These are phyloP conservation scores for Aspergillus sp. DNA, from an alignment of 2,329 filamentous ascomycete genomes.

Conservation along the genomic window DNA sequence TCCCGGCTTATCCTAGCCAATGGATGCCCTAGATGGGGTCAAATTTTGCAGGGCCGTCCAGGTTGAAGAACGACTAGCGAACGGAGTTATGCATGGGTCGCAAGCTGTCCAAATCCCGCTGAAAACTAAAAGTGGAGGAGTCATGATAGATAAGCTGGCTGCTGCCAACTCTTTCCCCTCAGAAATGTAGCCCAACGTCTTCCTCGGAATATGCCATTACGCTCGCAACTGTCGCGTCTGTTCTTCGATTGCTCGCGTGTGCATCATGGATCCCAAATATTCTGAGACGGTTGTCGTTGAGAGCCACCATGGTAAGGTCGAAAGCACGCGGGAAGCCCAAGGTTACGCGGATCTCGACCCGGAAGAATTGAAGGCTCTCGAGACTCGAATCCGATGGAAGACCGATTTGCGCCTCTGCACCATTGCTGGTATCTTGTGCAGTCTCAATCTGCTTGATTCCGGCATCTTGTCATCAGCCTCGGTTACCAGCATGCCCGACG, in stretches of 20 bases:
- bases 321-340: not conserved
- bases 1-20: not conserved
- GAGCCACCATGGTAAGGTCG: not conserved
- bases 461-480: slow-evolving; percentile 70
- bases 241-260: not conserved
- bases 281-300: slow-evolving; percentile 1
- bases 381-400: slow-evolving; percentile 59
- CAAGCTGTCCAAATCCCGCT: not conserved
- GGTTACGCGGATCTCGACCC: slow-evolving; percentile 1
- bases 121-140: not conserved
- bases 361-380: slow-evolving; percentile 32
- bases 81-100: not conserved
- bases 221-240: not conserved
- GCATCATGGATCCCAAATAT: not conserved
- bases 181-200: not conserved
- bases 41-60: not conserved
- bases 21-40: too few relatives aligned
- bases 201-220: not conserved
- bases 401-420: slow-evolving; percentile 69
- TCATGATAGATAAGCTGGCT: not conserved
- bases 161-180: not conserved
- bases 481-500: slow-evolving; percentile 67
- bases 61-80: not conserved
- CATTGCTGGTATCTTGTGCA: slow-evolving; percentile 70
- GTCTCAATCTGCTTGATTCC: slow-evolving; percentile 68